Base-by-base conservation (phyloP, 2,329 filamentous ascomycete species). In the Hypoxylon sp. region DNA sequence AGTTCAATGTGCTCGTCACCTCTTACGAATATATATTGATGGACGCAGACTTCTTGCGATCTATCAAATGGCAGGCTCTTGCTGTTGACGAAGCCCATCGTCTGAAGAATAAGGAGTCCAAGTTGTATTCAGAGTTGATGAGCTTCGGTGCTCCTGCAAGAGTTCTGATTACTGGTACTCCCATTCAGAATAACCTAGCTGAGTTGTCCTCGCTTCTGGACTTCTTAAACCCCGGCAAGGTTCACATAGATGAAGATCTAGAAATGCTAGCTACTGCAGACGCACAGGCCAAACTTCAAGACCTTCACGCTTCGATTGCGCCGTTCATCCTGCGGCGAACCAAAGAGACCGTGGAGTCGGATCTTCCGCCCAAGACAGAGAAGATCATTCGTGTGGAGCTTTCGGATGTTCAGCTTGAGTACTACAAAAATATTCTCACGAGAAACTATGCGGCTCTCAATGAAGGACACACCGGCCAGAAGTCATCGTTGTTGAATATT, bases 331-430 rank as follows among this genome's bases (percentile, higher is more conserved):
- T 99, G 54, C 92, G 95, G 39, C 91, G 95, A 53, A 98, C 95
- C 17, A 99, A 99, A 79, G 92, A 97, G 75, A 97, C 95, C 59
- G 96, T 99, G 6, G 95, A 98, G 77, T 97, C 94, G 20, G 95
- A 99, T 70, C 82, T 99, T 24, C 95, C 95, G 11, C 93, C 94
- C 0, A 99, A 99, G 82, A 97, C 93, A 0, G 95, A 99, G 77
- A 99, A 98, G 82, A 99, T 99, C 69, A 97, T 99, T 75, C 93
- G 96, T 58, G 95, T 99, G 41, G 95, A 98, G 78, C 84, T 99
- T 52, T 97, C 95, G 0, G 95, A 99, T 77, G 90, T 98, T 26
- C 95, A 99, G 75, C 83, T 98, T 8, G 94, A 99, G 68, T 98
- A 97, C 78, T 99, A 99, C 83, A 98, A 98, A 80, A 98, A 98